Base-by-base conservation (phyloP, 768 basidiomycete species). In the Botryobasidium botryosum region DNA sequence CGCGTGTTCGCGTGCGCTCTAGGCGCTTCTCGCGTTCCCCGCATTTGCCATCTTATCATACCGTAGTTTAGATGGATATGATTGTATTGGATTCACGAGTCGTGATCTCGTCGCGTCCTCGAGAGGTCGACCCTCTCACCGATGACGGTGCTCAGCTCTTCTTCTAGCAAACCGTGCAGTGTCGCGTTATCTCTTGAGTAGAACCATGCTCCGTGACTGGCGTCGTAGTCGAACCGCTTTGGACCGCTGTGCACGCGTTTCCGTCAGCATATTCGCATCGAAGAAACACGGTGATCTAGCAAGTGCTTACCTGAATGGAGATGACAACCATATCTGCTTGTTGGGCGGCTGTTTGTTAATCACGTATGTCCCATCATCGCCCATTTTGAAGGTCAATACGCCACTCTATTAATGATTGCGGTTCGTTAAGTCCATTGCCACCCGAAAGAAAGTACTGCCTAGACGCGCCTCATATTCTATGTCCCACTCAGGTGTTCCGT, bases 331-430 rank as follows among this genome's bases (percentile, higher is more conserved):
- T 53, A 94, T 92, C 57, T 94, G 90, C 63, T 87, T 87, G 59
- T 94, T 94, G 5, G 90, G 90, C 8, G 90, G 90, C 58, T 94
- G 90, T 66, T 92, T 94, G 63, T 94, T 94, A 62, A 94, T 79
- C 24, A 92, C 90, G 62, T 92, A 94, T 8, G 83, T 92, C 12
- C 86, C 87, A 45, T 76, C 49, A 3, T 64, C 63, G 25, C 78
- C 87, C 13, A 91, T 67, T 40, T 66, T 68, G 35, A 92, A 71
- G 1, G 88, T 94, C 27, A 94, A 59, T 25, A 94, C 90, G n/a
- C 90, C 90, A 54, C 79, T 77, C 90, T 92, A 59, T n/a, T 10
- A 12, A 1, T 8, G n/a, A 13, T 18, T 25, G 18, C 13, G 13
- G 41, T 10, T 21, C 45, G 2, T 5, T 15, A 27, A 28, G 23